Base-by-base conservation (phyloP, 768 basidiomycete genomes). In the Ramaria sp. region DNA sequence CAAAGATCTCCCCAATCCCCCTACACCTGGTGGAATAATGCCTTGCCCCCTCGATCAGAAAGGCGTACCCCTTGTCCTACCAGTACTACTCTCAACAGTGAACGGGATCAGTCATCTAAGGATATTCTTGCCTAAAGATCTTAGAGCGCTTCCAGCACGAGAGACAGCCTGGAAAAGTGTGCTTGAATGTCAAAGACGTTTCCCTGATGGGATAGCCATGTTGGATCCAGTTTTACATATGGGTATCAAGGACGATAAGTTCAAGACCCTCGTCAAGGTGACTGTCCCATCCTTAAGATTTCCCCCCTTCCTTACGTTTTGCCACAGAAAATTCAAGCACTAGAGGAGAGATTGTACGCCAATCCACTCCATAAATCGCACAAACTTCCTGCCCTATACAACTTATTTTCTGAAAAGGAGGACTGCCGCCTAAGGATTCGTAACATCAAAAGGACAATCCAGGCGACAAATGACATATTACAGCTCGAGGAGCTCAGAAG, bases 401-500 rank as follows among this genome's bases (percentile, higher is more conserved):
- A 84, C 16, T 69, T 82, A 47, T 98, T 88, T 68, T 70, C 82
- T 4, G 71, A 77, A 62, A 97, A 96, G 67, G 83, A 82, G 61
- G 77, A 81, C 27, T 71, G 77, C 39, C 82, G 83, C 59, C 72
- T 79, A 28, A 77, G 78, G 34, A 82, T 93, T 53, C 83, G 89
- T 8, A 72, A 78, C 20, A 72, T 94, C 38, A 94, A 87, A 72
- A 88, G 85, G 66, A 83, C 82, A 30, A 93, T 97, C 41, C 84
- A 87, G 58, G 79, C 87, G 0, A 95, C 95, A 0, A 85, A 93
- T 50, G 93, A 96, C 58, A 79, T 99, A 8, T 71, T 98, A 39
- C 95, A 98, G 66, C 77, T 98, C 50, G 96, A 98, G 66, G 96
- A 99, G 67, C 83, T 99, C 63, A 95, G 94, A 68, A 84, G 82